Evolutionary conservation across 2,329 filamentous ascomycete species (phyloP).

Genomic region (Incumbomyces delicatus): DNA sequence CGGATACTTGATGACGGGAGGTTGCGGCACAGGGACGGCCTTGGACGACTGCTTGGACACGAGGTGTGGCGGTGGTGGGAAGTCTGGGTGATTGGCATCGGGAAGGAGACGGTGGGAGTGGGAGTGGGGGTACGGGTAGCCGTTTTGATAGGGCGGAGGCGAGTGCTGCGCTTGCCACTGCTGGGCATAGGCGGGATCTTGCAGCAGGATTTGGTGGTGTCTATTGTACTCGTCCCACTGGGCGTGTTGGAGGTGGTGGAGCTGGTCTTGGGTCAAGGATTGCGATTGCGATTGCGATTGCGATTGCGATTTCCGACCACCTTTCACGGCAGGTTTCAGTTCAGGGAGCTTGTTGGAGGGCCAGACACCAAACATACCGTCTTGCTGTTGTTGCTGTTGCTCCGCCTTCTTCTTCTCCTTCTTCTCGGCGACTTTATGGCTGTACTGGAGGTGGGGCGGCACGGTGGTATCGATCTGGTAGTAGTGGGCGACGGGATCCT

Average conservation of each 20-base stretch:
- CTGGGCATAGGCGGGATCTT: slow-evolving; percentile 32
- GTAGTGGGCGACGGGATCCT: slow-evolving; percentile 68
- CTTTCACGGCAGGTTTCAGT: slow-evolving; percentile 63
- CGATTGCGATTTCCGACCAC: slow-evolving; percentile 26
- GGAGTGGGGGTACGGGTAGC: slow-evolving; percentile 8
- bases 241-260: slow-evolving; percentile 38
- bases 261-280: slow-evolving; percentile 4
- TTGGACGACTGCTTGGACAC: slow-evolving; percentile 31
- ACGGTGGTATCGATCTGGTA: slow-evolving; percentile 85
- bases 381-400: too few relatives aligned
- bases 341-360: slow-evolving; percentile 54
- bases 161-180: slow-evolving; percentile 12
- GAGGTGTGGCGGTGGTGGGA: slow-evolving; percentile 25
- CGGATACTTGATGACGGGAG: slow-evolving; percentile 79
- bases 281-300: too few relatives aligned
- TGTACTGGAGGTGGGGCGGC: slow-evolving; percentile 70
- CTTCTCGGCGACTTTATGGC: slow-evolving; percentile 66
- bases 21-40: slow-evolving; percentile 50
- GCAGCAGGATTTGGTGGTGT: slow-evolving; percentile 37
- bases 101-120: slow-evolving; percentile 19
- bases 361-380: slow-evolving; percentile 42
- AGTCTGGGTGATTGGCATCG: slow-evolving; percentile 22
- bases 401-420: slow-evolving; percentile 58
- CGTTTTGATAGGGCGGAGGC: slow-evolving; percentile 15
- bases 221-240: slow-evolving; percentile 42